phyloP scores from a whole-genome alignment of 306 rosid species.

The Mimosa bimucronata region DNA sequence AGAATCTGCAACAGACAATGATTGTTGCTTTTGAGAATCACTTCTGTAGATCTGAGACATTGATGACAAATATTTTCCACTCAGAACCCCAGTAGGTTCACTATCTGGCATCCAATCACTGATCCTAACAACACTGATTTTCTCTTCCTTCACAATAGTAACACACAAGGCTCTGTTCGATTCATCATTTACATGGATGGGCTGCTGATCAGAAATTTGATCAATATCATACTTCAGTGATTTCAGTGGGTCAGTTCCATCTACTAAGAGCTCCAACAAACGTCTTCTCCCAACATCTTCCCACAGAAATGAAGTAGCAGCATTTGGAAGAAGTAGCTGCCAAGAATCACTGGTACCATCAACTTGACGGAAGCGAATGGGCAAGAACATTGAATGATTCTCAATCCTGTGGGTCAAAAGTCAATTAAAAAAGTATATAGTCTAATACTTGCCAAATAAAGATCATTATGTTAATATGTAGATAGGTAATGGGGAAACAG shows the following conservation, averaged over 20 bases:
- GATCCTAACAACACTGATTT: constrained; percentile 71
- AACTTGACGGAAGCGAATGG: constrained; percentile 84
- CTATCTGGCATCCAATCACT: constrained; percentile 94
- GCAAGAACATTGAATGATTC: constrained; percentile 87
- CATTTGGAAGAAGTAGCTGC: constrained; percentile 80
- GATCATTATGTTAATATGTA: constrained; percentile 7
- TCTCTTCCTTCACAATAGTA: constrained; percentile 82
- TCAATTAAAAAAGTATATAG: constrained; percentile 21
- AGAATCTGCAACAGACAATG: constrained; percentile 43
- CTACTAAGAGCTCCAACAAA: constrained; percentile 73
- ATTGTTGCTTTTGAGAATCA: constrained; percentile 50
- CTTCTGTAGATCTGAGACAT: constrained; percentile 47
- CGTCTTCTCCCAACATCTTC: constrained; percentile 96
- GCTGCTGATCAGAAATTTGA: constrained; percentile 82
- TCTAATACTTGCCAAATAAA: constrained; percentile 23
- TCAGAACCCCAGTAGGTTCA: constrained; percentile 56
- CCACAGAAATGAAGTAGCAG: constrained; percentile 90
- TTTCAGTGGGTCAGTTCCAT: constrained; percentile 73
- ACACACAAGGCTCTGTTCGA: constrained; percentile 75
- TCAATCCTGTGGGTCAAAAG: constrained; percentile 74
- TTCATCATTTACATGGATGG: constrained; percentile 59
- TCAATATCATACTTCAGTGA: constrained; percentile 80
- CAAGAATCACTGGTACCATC: constrained; percentile 82
- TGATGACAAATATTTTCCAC: constrained; percentile 51
- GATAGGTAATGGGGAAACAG: constrained; percentile 17